Conservation (phyloP, 1,139 yeast genomes). For the Yamadazyma diddensiae region DNA sequence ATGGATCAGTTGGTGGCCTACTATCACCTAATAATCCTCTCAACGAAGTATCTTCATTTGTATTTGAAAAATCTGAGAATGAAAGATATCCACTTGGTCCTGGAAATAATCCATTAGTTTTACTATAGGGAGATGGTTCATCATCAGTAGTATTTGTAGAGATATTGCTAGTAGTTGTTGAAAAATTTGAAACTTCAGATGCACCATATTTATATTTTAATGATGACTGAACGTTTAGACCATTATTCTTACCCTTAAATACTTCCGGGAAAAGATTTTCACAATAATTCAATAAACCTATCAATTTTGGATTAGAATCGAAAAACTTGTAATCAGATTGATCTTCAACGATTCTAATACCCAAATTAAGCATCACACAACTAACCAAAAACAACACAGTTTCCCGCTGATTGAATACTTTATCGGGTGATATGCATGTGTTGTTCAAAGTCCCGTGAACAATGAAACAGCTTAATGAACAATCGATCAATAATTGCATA, state of each 20-base stretch:
- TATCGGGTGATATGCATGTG: constrained; percentile 2
- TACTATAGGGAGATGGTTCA: constrained; percentile 1
- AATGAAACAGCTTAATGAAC: constrained; percentile 10
- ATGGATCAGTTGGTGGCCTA: not conserved
- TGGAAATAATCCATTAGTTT: constrained; percentile 3
- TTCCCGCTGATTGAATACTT: constrained; percentile 22
- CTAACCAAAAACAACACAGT: constrained; percentile 21
- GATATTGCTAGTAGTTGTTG: not conserved
- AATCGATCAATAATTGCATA: constrained; percentile 25
- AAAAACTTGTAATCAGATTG: constrained; percentile 17
- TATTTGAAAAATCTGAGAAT: not conserved
- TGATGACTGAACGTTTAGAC: too few relatives aligned
- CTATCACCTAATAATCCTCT: not conserved
- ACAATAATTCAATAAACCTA: constrained; percentile 22
- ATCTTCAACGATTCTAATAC: constrained; percentile 24
- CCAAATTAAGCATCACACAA: constrained; percentile 23
- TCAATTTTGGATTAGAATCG: constrained; percentile 15
- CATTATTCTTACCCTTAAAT: constrained; percentile 8
- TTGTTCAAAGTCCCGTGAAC: not conserved
- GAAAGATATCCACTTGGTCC: constrained; percentile 15
- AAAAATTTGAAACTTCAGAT: too few relatives aligned
- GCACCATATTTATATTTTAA: too few relatives aligned
- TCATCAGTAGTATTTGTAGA: not conserved
- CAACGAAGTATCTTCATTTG: not conserved
- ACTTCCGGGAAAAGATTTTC: constrained; percentile 26